Evolutionary conservation across 2,329 filamentous ascomycete species (phyloP), one percentile per base, ranked within the genome.

Genomic region (Pseudonectria foliicola): DNA sequence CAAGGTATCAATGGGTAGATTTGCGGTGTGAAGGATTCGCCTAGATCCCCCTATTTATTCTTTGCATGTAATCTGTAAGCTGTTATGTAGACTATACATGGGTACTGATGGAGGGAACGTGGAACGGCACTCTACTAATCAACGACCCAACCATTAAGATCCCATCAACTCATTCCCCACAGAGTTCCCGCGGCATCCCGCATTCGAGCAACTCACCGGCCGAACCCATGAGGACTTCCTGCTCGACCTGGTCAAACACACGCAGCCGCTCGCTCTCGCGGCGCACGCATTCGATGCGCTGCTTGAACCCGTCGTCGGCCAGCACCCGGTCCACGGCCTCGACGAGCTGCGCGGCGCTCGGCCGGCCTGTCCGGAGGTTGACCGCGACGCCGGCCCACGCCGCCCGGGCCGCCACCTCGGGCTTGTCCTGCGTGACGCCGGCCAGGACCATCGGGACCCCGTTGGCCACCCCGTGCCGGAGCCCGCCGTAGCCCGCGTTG

Each of bases 401-500:
- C 3, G 60, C 62, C 1, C 68, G 56, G 29, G 57, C 52, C 3
- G 56, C 55, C 10, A 65, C 60, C 42, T 69, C 63, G 3, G 55
- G 50, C 49, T 68, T 68, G 31, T 66, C 64, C 25, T 61, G 60
- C 15, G 51, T 56, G 13, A 52, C 47, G 2, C 69, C 68, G 0
- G 65, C 60, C 15, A 71, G 49, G 2, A 73, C 62, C 48, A 71
- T 59, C 2, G 69, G 68, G 13, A 70, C 62, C 1, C 66, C 66
- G 36, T 66, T 60, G 21, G 60, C 55, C 3, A 71, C 49, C 3
- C 59, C 61, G 35, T 71, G 66, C 14, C 62, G 56, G 31, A 70
- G 60, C 2, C 64, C 66, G 4, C 68, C 66, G 36, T 68, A 73
- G 4, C 69, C 68, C 10, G 61, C 69, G 31, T 72, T 73, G 10